Base-by-base conservation (phyloP, 169 alveolate genomes). In the Cryptosporidium parvum region DNA sequence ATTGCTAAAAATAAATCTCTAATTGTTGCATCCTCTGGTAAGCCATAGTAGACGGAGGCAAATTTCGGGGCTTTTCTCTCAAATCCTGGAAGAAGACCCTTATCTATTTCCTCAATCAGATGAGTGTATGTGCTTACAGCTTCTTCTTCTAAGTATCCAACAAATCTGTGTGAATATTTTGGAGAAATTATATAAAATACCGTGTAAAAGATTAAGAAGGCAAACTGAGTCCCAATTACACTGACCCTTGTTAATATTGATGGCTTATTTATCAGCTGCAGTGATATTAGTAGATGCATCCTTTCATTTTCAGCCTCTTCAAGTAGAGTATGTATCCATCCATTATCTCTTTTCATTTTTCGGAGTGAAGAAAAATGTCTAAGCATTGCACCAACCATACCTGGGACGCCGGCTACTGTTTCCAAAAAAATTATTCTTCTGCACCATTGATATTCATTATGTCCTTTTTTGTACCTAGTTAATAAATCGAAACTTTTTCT, bases 261-360 rank as follows among this genome's bases (percentile, higher is more conserved):
- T 10, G 94, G 94, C 26, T 87, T 69, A 70, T 70, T n/a, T 85
- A 80, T 86, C 21, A 93, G 85, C 26, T 91, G 62, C 45, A 92
- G 48, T 56, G 92, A 92, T 26, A 93, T 75, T 52, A 91, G 68
- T 45, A 94, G 80, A 62, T 94, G 95, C 85, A 93, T 91, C 58
- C 95, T 87, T 58, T 94, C 95, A 68, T 94, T 94, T 70, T 94
- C 95, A 7, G 96, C 93, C 39, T 94, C 95, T 56, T 94, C 95
- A 21, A 94, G 87, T 5, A 92, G 61, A 12, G 91, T 86, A 53
- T 94, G 94, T n/a, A 94, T 92, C 95, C 94, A 91, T 3, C 94
- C 95, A 18, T 89, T 62, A 75, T 93, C 96, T 42, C 92, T 70
- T 71, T 92, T 85, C 94, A 91, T 80, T 35, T 70, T 42, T 89